These are phyloP conservation scores for Patellifolia procumbens DNA, from an alignment of 179 eudicot species.

Conservation along the genomic window DNA sequence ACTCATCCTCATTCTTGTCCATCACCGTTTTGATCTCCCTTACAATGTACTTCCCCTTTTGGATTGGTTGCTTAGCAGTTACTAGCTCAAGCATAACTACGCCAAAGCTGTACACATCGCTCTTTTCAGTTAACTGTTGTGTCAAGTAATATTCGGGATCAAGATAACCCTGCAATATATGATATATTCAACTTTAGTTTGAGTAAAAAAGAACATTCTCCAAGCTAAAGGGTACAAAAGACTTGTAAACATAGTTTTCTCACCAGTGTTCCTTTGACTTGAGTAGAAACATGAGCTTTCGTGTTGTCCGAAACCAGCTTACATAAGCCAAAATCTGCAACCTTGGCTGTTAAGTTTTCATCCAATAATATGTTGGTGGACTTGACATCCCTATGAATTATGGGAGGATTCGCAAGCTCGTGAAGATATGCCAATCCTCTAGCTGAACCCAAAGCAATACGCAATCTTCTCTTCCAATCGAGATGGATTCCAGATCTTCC, in stretches of 20 bases:
- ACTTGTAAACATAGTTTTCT: neutral
- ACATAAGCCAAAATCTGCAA: slow-evolving; percentile 91
- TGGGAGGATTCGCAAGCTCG: slow-evolving; percentile 90
- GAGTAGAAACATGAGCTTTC: slow-evolving; percentile 88
- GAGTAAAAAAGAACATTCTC: neutral
- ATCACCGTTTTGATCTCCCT: slow-evolving; percentile 58
- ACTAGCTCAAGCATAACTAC: slow-evolving; percentile 87
- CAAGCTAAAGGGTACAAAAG: neutral
- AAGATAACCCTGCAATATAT: slow-evolving; percentile 72
- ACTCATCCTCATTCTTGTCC: slow-evolving; percentile 48
- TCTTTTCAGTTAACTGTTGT: slow-evolving; percentile 87
- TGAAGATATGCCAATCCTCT: slow-evolving; percentile 89
- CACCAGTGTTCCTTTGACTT: slow-evolving; percentile 94
- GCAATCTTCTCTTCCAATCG: slow-evolving; percentile 87
- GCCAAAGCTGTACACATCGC: slow-evolving; percentile 93
- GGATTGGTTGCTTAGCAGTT: slow-evolving; percentile 76
- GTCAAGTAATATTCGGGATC: slow-evolving; percentile 97
- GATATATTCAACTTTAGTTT: slow-evolving; percentile 1
- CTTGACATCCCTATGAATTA: slow-evolving; percentile 90
- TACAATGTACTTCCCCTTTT: slow-evolving; percentile 85
- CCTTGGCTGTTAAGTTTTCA: slow-evolving; percentile 80
- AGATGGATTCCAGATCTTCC: slow-evolving; percentile 82
- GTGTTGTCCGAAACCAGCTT: slow-evolving; percentile 67
- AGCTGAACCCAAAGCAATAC: slow-evolving; percentile 84
- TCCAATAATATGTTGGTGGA: slow-evolving; percentile 84